A percentile compares a stretch with the other conserved stretches of the same genome.
Evolutionary conservation across 352 stramenopile genomes (phyloP).

Genomic region (Globisporangium spiculum): DNA sequence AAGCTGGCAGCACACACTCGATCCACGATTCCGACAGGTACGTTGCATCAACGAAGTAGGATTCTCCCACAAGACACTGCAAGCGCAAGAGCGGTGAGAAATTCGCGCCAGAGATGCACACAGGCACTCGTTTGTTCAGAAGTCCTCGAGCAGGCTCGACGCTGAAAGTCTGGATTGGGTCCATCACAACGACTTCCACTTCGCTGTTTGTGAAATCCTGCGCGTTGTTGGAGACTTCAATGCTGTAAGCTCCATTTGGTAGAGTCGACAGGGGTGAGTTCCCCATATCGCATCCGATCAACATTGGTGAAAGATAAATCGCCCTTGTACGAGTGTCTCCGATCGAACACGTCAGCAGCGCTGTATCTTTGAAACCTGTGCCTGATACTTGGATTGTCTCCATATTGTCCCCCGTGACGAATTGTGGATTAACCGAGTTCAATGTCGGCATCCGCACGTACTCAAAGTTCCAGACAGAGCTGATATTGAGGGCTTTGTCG

Average conservation of each 20-base stretch:
- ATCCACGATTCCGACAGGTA: conserved; percentile 29
- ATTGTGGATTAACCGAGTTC: conserved; percentile 6
- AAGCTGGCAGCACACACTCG: conserved; percentile 33
- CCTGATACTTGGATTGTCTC: conserved; percentile 25
- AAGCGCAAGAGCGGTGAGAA: conserved; percentile 28
- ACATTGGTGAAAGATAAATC: conserved; percentile 25
- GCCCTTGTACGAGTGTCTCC: conserved; percentile 16
- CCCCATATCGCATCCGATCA: conserved; percentile 30
- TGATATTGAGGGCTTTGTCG: not conserved
- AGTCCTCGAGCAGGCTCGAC: conserved; percentile 24
- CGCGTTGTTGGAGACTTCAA: conserved; percentile 92
- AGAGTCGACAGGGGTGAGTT: conserved; percentile 14
- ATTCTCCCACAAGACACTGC: conserved; percentile 42
- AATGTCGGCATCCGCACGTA: conserved; percentile 10
- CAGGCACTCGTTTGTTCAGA: conserved; percentile 16
- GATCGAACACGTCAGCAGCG: conserved; percentile 37
- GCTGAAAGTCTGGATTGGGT: conserved; percentile 18
- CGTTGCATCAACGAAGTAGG: conserved; percentile 18
- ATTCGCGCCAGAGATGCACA: conserved; percentile 26
- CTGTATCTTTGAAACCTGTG: conserved; percentile 38
- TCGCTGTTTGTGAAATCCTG: conserved; percentile 90
- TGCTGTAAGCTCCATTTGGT: conserved; percentile 11
- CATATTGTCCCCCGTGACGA: conserved; percentile 4
- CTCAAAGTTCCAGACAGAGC: not conserved
- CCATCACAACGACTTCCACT: conserved; percentile 54